These are phyloP conservation scores for Salix purpurea DNA, from an alignment of 345 rosid genomes.

Conservation along the genomic window DNA sequence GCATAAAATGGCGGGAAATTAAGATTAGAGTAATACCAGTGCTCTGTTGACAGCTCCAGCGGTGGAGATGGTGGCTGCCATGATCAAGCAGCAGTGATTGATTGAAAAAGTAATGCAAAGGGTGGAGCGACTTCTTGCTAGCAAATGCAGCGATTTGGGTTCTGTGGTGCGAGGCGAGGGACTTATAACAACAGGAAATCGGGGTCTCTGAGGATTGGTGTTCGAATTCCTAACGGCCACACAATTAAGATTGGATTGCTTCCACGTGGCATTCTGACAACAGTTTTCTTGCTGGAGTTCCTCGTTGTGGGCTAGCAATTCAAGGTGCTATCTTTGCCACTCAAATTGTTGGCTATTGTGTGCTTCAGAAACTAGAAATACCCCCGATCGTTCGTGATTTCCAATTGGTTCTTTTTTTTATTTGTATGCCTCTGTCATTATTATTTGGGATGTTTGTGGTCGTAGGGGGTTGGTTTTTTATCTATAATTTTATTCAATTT, in stretches of 20 bases:
- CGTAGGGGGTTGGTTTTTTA: too few relatives aligned
- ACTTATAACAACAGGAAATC: slow-evolving; percentile 23
- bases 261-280: slow-evolving; percentile 38
- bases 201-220: slow-evolving; percentile 16
- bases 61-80: slow-evolving; percentile 85
- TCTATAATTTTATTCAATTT: too few relatives aligned
- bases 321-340: slow-evolving; percentile 25
- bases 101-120: background rate
- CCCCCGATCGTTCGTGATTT: background rate
- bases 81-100: slow-evolving; percentile 14
- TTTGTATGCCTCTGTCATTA: background rate
- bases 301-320: slow-evolving; percentile 13
- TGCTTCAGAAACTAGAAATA: background rate
- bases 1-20: background rate
- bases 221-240: slow-evolving; percentile 35
- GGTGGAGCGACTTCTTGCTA: background rate
- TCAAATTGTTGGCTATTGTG: background rate
- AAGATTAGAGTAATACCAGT: slow-evolving; percentile 54
- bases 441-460: too few relatives aligned
- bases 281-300: background rate
- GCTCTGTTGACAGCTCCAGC: slow-evolving; percentile 68
- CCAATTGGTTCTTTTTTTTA: background rate
- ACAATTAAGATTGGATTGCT: slow-evolving; percentile 33
- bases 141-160: background rate
- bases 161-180: background rate